Conservation (phyloP, 169 alveolate species). For the Eimeria necatrix region DNA sequence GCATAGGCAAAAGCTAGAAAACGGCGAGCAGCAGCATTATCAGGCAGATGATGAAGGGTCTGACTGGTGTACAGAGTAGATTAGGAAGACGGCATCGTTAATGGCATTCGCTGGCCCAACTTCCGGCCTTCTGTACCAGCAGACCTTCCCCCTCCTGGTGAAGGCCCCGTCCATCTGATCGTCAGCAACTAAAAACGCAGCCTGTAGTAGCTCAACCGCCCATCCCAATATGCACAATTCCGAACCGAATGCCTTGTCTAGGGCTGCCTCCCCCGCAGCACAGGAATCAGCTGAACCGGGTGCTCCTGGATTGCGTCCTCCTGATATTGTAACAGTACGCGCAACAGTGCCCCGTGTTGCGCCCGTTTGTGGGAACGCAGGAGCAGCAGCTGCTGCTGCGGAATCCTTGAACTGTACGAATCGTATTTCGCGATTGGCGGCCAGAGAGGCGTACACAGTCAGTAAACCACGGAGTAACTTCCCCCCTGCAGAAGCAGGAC, state of each 20-base stretch:
- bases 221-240: conserved; percentile 76
- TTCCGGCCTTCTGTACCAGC: conserved; percentile 79
- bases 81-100: conserved; percentile 79
- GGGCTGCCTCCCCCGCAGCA: conserved; percentile 33
- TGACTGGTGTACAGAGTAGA: conserved; percentile 75
- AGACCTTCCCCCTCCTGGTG: conserved; percentile 82
- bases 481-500: conserved; percentile 80
- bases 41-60: background rate
- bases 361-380: background rate
- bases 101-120: conserved; percentile 80
- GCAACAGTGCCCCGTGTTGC: conserved; percentile 12
- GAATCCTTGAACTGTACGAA: background rate
- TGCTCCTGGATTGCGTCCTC: conserved; percentile 11
- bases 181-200: conserved; percentile 82
- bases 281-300: background rate
- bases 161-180: conserved; percentile 83
- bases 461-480: conserved; percentile 82
- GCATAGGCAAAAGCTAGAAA: background rate
- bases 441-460: conserved; percentile 76
- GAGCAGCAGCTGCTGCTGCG: conserved; percentile 29
- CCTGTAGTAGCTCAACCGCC: conserved; percentile 84
- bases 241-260: conserved; percentile 26
- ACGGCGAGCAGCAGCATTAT: background rate
- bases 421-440: conserved; percentile 12
- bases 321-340: conserved; percentile 10